A percentile compares a stretch with the other conserved stretches of the same genome.
These are phyloP conservation scores for Trichothecium roseum DNA, from an alignment of 2,329 filamentous ascomycete genomes.

Conservation along the genomic window DNA sequence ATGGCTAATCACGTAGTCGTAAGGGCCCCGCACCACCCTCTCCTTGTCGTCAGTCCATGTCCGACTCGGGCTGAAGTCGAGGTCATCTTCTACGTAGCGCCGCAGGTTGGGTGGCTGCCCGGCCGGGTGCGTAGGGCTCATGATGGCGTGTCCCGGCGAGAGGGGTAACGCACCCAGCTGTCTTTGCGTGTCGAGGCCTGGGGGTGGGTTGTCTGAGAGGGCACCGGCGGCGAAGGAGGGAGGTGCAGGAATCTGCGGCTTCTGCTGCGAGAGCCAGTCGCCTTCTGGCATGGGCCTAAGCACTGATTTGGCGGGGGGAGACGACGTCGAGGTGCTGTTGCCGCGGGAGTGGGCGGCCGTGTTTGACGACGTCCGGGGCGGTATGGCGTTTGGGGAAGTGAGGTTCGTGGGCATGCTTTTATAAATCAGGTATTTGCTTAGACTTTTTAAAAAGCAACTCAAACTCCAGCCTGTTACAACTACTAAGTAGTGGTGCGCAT, in stretches of 20 bases:
- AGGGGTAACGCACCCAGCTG: background rate
- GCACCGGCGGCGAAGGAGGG: conserved; percentile 2
- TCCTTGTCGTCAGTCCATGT: conserved; percentile 68
- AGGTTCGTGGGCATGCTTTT: conserved; percentile 5
- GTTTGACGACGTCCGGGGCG: conserved; percentile 62
- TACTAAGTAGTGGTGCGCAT: too few species aligned
- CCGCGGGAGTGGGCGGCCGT: conserved; percentile 12
- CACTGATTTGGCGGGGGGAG: conserved; percentile 24
- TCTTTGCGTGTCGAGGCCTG: background rate
- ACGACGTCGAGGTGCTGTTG: conserved; percentile 17
- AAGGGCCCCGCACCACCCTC: conserved; percentile 66
- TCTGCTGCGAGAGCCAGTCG: conserved; percentile 42
- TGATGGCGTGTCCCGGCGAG: conserved; percentile 4
- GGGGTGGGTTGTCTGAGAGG: too few species aligned
- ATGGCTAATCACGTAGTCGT: conserved; percentile 67
- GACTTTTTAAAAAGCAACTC: too few species aligned
- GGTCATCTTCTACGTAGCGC: conserved; percentile 44
- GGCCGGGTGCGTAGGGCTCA: conserved; percentile 17
- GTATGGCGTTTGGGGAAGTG: conserved; percentile 51
- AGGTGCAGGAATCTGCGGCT: background rate
- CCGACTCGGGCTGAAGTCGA: conserved; percentile 37
- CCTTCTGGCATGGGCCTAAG: conserved; percentile 45
- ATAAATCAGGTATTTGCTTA: too few species aligned
- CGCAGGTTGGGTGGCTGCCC: conserved; percentile 32
- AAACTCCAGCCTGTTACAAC: too few species aligned